A percentile compares a stretch with the other conserved stretches of the same genome.
These are phyloP conservation scores for Aspergillus pseudoglaucus DNA, from an alignment of 2,329 filamentous ascomycete genomes.

Conservation along the genomic window DNA sequence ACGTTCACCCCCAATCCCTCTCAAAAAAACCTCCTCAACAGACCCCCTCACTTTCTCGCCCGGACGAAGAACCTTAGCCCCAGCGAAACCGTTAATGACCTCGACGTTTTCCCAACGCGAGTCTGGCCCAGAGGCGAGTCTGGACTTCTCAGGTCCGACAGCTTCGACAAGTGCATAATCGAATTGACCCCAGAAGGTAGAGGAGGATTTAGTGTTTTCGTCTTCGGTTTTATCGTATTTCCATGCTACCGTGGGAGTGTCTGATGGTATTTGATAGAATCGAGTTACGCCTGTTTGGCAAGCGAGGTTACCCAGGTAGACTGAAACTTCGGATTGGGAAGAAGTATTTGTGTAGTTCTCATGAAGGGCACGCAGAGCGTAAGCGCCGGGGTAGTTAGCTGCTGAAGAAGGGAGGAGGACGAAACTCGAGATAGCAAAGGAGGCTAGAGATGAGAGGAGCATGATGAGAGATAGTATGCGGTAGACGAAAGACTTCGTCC, in stretches of 20 bases:
- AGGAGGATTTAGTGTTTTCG: conserved; percentile 39
- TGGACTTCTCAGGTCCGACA: conserved; percentile 13
- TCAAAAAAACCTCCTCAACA: conserved; percentile 31
- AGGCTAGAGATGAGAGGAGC: conserved; percentile 53
- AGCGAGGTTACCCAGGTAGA: conserved; percentile 56
- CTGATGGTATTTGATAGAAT: conserved; percentile 44
- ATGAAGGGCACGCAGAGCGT: conserved; percentile 55
- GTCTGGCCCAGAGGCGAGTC: conserved; percentile 32
- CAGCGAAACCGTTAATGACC: conserved; percentile 46
- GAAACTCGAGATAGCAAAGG: conserved; percentile 55
- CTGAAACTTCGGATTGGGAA: conserved; percentile 25
- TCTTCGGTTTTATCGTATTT: conserved; percentile 57
- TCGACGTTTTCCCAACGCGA: conserved; percentile 48
- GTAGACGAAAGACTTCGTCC: conserved; percentile 56
- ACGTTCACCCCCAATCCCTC: conserved; percentile 26
- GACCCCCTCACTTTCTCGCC: conserved; percentile 21
- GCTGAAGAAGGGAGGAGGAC: conserved; percentile 76
- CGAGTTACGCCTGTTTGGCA: conserved; percentile 59
- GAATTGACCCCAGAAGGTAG: conserved; percentile 52
- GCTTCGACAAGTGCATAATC: conserved; percentile 54
- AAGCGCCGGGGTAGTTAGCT: conserved; percentile 88
- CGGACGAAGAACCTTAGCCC: conserved; percentile 44
- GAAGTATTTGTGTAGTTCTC: conserved; percentile 9
- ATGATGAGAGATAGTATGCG: conserved; percentile 50
- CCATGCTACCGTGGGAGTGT: conserved; percentile 35